phyloP scores from a whole-genome alignment of 2,329 filamentous ascomycete species.

The Hymenoscyphus linearis region DNA sequence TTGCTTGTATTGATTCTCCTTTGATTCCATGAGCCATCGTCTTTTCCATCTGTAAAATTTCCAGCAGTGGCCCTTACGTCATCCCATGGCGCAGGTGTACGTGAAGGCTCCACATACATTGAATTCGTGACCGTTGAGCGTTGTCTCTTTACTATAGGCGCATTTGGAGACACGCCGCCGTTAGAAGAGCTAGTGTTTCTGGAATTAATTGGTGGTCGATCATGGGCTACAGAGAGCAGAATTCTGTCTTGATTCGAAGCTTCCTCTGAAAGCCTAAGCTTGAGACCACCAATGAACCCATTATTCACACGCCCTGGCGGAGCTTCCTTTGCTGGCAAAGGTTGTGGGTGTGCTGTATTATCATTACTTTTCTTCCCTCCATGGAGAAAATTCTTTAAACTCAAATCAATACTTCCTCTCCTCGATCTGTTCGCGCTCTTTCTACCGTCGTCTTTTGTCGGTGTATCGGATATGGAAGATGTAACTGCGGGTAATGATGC shows the following conservation, averaged over 20 bases:
- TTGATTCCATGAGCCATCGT: conserved; percentile 16
- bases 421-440: conserved; percentile 10
- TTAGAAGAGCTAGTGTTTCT: neutral
- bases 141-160: neutral
- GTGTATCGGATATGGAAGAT: neutral
- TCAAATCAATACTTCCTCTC: conserved; percentile 22
- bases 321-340: conserved; percentile 9
- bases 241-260: conserved; percentile 17
- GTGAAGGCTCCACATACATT: conserved; percentile 11
- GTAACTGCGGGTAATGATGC: conserved; percentile 11
- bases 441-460: conserved; percentile 7
- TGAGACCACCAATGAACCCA: conserved; percentile 31
- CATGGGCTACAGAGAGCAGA: conserved; percentile 6
- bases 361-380: conserved; percentile 9
- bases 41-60: neutral
- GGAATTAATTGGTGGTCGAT: neutral
- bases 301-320: conserved; percentile 9
- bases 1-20: conserved; percentile 12
- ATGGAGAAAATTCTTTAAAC: conserved; percentile 19
- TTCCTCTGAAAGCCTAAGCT: conserved; percentile 26
- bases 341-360: conserved; percentile 2
- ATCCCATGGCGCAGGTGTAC: conserved; percentile 18
- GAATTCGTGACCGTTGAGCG: neutral
- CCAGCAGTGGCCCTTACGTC: conserved; percentile 12
- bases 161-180: neutral